Evolutionary conservation across 2,329 filamentous ascomycete species (phyloP).

Genomic region (Colletotrichum musicola): DNA sequence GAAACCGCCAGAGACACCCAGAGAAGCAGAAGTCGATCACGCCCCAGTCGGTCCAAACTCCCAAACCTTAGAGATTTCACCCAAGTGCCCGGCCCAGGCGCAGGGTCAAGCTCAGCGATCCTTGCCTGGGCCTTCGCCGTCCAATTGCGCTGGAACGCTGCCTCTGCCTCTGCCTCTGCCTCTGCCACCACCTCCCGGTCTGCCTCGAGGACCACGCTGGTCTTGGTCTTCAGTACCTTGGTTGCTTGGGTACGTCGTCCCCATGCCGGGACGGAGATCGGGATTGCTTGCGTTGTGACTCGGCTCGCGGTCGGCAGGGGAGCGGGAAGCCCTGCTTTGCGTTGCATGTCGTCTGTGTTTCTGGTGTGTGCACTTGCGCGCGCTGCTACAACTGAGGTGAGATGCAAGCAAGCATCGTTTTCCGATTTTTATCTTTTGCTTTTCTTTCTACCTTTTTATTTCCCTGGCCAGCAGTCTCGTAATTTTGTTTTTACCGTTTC

Average conservation of each 20-base stretch:
- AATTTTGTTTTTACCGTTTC: background rate
- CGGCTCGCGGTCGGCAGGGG: slow-evolving; percentile 20
- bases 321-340: slow-evolving; percentile 37
- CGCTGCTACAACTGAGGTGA: slow-evolving; percentile 2
- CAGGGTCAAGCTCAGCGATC: slow-evolving; percentile 32
- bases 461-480: background rate
- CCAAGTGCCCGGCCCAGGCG: slow-evolving; percentile 35
- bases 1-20: slow-evolving; percentile 37
- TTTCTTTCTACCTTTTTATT: slow-evolving; percentile 1
- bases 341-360: slow-evolving; percentile 38
- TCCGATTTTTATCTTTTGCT: slow-evolving; percentile 21
- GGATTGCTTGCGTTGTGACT: slow-evolving; percentile 32
- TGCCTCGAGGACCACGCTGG: background rate
- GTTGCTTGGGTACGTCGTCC: background rate
- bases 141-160: background rate
- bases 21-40: slow-evolving; percentile 39
- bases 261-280: slow-evolving; percentile 4
- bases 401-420: slow-evolving; percentile 20
- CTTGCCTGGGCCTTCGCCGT: background rate
- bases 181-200: background rate
- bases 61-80: slow-evolving; percentile 39
- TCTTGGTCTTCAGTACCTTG: background rate
- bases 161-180: background rate
- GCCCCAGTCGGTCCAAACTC: slow-evolving; percentile 46
- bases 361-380: slow-evolving; percentile 33